phyloP scores from a whole-genome alignment of 208 protist genomes.

The Acanthamoeba rhysodes region DNA sequence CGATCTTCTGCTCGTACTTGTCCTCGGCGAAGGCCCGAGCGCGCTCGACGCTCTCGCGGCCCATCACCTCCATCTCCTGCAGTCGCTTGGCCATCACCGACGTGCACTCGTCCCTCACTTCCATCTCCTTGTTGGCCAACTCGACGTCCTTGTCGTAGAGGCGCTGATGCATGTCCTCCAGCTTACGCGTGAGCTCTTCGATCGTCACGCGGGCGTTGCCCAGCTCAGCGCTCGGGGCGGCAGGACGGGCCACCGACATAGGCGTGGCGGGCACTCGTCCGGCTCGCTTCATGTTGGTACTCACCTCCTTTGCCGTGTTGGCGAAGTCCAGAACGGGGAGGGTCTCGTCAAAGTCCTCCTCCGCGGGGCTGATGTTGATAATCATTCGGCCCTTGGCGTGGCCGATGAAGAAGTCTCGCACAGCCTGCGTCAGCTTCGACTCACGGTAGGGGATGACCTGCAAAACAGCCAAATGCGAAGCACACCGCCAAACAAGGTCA shows the following conservation, averaged over 20 bases:
- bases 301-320: conserved; percentile 50
- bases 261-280: background rate
- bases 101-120: conserved; percentile 34
- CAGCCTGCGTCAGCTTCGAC: conserved; percentile 85
- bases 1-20: conserved; percentile 58
- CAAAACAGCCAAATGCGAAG: background rate
- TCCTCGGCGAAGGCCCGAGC: conserved; percentile 38
- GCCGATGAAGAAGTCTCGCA: conserved; percentile 82
- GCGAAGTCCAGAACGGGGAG: conserved; percentile 74
- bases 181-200: background rate
- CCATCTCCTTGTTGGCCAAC: conserved; percentile 10
- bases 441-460: conserved; percentile 84
- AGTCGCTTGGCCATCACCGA: conserved; percentile 57
- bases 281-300: conserved; percentile 53
- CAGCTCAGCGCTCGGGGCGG: background rate
- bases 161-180: background rate
- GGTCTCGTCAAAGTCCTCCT: conserved; percentile 81
- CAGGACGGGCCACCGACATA: background rate
- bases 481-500: background rate
- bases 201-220: background rate
- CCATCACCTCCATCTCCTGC: conserved; percentile 60
- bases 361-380: conserved; percentile 80
- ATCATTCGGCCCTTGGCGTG: conserved; percentile 84
- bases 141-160: conserved; percentile 12
- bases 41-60: background rate